These are phyloP conservation scores for Capsicum pubescens DNA, from an alignment of 257 asterid species.

Conservation along the genomic window DNA sequence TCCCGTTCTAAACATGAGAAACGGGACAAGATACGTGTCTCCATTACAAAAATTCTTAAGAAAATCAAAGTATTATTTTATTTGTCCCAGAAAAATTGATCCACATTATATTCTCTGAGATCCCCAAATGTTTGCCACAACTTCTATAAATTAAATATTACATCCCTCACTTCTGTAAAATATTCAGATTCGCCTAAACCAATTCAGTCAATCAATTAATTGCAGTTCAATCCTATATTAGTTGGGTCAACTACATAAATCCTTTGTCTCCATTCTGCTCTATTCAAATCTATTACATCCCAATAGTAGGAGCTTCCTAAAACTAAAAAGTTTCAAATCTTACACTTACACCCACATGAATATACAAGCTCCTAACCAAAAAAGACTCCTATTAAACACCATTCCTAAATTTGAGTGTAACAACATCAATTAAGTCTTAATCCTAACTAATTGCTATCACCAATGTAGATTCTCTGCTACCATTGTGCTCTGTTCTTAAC, in stretches of 20 bases:
- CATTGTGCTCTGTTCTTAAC: background rate
- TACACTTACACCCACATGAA: background rate
- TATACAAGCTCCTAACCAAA: constrained; percentile 19
- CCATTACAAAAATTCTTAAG: background rate
- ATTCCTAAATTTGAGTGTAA: background rate
- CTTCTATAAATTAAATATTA: background rate
- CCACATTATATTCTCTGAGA: background rate
- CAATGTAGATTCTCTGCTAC: background rate
- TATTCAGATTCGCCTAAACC: too few species aligned
- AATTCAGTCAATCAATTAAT: background rate
- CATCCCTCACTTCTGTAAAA: too few species aligned
- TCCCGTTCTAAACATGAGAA: background rate
- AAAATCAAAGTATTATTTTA: background rate
- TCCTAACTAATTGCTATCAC: background rate
- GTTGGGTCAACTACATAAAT: background rate
- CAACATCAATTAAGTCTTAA: background rate
- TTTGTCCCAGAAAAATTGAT: background rate
- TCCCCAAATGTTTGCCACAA: background rate
- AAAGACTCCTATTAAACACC: background rate
- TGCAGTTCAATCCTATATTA: background rate
- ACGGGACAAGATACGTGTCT: background rate
- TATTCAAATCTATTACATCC: background rate
- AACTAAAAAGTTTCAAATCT: background rate
- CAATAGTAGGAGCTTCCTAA: background rate
- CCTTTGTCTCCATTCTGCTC: background rate